Percentiles rank a stretch among this genome's conserved stretches.
Evolutionary conservation across 208 protist species (phyloP).

Genomic region (Crithidia thermophila): DNA sequence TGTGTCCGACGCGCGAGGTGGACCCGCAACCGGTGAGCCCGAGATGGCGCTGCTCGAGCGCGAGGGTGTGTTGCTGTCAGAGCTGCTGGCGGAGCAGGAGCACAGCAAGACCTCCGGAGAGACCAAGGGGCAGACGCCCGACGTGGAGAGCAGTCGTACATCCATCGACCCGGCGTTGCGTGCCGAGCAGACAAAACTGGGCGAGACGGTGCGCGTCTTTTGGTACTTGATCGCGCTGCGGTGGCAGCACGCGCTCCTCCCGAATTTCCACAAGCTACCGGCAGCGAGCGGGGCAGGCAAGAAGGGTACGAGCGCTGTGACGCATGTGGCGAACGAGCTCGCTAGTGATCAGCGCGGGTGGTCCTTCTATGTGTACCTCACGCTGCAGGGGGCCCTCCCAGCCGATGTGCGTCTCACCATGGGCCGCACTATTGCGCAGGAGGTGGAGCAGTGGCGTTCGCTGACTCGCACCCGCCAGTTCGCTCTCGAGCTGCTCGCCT

Average conservation of each 20-base stretch:
- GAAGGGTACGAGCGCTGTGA: background rate
- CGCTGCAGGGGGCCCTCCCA: constrained; percentile 43
- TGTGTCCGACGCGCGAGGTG: background rate
- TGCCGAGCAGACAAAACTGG: constrained; percentile 17
- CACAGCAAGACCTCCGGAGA: background rate
- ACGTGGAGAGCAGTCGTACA: background rate
- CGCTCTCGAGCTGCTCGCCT: constrained; percentile 62
- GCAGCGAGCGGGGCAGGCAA: background rate
- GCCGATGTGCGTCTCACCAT: constrained; percentile 33
- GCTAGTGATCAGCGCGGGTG: constrained; percentile 36
- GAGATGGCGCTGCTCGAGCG: constrained; percentile 24
- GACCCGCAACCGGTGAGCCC: constrained; percentile 21
- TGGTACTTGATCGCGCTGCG: constrained; percentile 49
- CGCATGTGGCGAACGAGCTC: background rate
- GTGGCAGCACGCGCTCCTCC: constrained; percentile 39
- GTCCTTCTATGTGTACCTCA: constrained; percentile 58
- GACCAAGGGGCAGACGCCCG: background rate
- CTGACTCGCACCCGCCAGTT: constrained; percentile 42
- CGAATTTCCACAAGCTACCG: background rate
- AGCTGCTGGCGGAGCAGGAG: background rate
- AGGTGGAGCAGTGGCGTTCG: constrained; percentile 49
- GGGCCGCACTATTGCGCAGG: constrained; percentile 34
- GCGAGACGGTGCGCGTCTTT: constrained; percentile 33
- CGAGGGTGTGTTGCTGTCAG: constrained; percentile 19
- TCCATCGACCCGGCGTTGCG: background rate